phyloP scores from a whole-genome alignment of 352 stramenopile species.

The Pythium dissimile region DNA sequence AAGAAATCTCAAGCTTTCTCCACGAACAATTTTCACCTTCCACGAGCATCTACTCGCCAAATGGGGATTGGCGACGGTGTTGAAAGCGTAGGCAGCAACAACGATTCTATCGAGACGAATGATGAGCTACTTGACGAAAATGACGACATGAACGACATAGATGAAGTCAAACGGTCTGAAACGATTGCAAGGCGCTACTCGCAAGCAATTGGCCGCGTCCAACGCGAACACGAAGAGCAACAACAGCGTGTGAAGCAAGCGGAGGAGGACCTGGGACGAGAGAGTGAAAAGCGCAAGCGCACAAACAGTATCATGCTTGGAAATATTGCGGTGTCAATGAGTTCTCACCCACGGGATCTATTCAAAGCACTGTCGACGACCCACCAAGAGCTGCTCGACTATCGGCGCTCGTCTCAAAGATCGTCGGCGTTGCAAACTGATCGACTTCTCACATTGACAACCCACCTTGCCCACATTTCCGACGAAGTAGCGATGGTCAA shows the following conservation, averaged over 20 bases:
- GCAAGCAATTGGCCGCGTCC: slow-evolving; percentile 46
- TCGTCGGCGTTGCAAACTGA: slow-evolving; percentile 56
- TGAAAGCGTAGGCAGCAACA: slow-evolving; percentile 8
- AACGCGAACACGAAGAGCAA: slow-evolving; percentile 50
- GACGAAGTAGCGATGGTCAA: slow-evolving; percentile 65
- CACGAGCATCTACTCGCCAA: neutral
- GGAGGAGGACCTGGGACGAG: slow-evolving; percentile 33
- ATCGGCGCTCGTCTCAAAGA: slow-evolving; percentile 45
- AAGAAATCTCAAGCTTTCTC: slow-evolving; percentile 8
- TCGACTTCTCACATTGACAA: slow-evolving; percentile 57
- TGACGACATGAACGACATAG: slow-evolving; percentile 15
- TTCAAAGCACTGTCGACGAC: slow-evolving; percentile 55
- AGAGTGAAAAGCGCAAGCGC: slow-evolving; percentile 43
- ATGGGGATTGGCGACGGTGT: neutral
- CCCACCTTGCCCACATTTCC: slow-evolving; percentile 58
- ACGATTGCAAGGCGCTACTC: slow-evolving; percentile 44
- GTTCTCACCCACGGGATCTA: slow-evolving; percentile 54
- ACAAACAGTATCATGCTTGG: slow-evolving; percentile 58
- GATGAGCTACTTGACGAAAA: slow-evolving; percentile 5
- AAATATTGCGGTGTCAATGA: slow-evolving; percentile 47
- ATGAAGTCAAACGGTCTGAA: slow-evolving; percentile 47
- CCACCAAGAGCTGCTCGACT: slow-evolving; percentile 38
- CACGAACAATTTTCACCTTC: slow-evolving; percentile 1
- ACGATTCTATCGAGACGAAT: neutral
- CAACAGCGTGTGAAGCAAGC: slow-evolving; percentile 37